Evolutionary conservation across 331 rosid species (phyloP), one percentile per base, ranked within the genome.

Genomic region (Rhamnella rubrinervis): DNA sequence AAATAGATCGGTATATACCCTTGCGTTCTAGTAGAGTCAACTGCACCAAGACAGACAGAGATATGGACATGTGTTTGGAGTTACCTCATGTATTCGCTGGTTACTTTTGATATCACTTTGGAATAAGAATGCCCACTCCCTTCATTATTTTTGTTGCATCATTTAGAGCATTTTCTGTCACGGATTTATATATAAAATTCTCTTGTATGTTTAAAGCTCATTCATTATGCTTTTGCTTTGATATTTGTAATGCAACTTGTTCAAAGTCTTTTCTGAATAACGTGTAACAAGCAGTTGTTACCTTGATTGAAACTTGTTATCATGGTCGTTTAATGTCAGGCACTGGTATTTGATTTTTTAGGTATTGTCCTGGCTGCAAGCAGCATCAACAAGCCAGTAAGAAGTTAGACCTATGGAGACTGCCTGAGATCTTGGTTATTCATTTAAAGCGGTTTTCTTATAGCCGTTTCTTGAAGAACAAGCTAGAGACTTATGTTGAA

Each of bases 321-420:
- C 35, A 15, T 65, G n/a, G 38, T 21, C 18, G 26, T 59, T 44
- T 66, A 56, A 63, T 38, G 31, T 59, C 3, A 12, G 13, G 11
- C 59, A 6, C 21, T 44, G 23, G 49, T 37, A 15, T 70, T 49
- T 44, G 5, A 53, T 57, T 6, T 47, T 75, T 76, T 75, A 95
- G 99, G 99, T 95, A 80, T 63, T 95, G 99, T 77, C 99, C 99
- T 58, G 78, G 80, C 75, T 95, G 99, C 84, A 89, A 95, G 87
- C 59, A 80, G 73, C 99, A 84, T 74, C 73, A 87, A 63, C 99
- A 95, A 77, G 97, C 99, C 63, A 86, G 92, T 77, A 95, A 95
- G 81, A 95, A 91, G 88, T 86, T 95, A 76, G 99, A 95, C 74
- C 95, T 95, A 59, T 95, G 99, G 97, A 95, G 97, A 81, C 93